Base-by-base conservation (phyloP, 352 stramenopile species). In the Phytopythium kandeliae region DNA sequence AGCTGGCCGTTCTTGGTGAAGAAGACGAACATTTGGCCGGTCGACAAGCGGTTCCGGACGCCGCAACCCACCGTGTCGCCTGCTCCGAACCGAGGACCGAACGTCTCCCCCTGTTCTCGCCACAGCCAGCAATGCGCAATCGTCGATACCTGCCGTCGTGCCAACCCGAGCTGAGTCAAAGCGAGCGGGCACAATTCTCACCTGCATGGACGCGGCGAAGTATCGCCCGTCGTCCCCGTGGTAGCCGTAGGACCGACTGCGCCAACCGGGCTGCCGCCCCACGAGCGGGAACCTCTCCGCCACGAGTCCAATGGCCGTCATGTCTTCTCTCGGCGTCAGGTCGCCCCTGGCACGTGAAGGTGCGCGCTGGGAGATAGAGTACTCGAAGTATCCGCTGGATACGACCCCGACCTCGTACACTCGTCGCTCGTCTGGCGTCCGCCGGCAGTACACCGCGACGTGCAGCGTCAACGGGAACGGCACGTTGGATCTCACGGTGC, bases 1-100 rank as follows among this genome's bases (percentile, higher is more conserved):
- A 84, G 13, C 16, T 80, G 65, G 13, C 83, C 80, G 35, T 85
- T 89, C 34, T 83, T 77, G 7, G 77, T 91, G 53, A 94, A 94
- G 56, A 83, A 89, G 9, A 86, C 62, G 35, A 63, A 78, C 41
- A 55, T 56, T 22, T 54, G 51, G 11, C 49, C 45, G 13, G 61
- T 61, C 13, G 21, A 40, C 3, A 48, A 46, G 42, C 56, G 51
- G 19, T 62, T 54, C 13, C 52, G 51, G 9, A 78, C 45, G 22
- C 71, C 65, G 30, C 73, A 84, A 19, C 65, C 70, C 49, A 76
- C 57, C 6, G 60, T 71, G 21, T 58, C 15, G 3, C 51, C 48
- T 35, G 51, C 60, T 24, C 59, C 60, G 33, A 78, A 77, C 36
- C 35, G 54, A 28, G 58, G 49, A 42, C 68, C 68, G 62, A 74